Evolutionary conservation across 139 green algal genomes (phyloP), one percentile per base, ranked within the genome.

Genomic region (Coelastrella sp.): DNA sequence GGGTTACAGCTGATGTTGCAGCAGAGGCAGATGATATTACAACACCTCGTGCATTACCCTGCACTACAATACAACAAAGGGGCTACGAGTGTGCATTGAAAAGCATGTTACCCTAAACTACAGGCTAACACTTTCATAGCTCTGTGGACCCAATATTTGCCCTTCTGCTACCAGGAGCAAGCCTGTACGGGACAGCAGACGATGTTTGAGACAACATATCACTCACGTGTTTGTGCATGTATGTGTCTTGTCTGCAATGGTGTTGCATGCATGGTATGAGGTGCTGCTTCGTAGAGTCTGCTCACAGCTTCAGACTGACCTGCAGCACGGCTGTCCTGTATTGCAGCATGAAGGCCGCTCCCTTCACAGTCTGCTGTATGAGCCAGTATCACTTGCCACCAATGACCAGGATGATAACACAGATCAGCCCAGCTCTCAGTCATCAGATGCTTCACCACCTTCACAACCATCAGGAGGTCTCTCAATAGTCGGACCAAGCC

Each of bases 341-440:
- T 53, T 57, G 45, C 45, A 57, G 17, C 87, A 96, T 81, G 94
- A 94, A 69, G 94, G 94, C 4, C 23, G 48, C 2, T 95, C 92
- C 1, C 87, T 97, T n/a, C 92, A 96, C 50, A 79, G 63, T n/a
- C 63, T 94, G 21, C 93, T 97, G 88, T 96, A 96, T 75, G 83
- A 85, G 21, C 73, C 88, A 7, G 4, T 86, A 15, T 34, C 19
- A 69, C 27, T 57, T 37, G 66, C 27, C 37, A 15, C 53, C 35
- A 53, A 27, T 34, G 79, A 48, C 7, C 11, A 57, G 11, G 15
- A 57, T 13, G n/a, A n/a, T n/a, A n/a, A n/a, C n/a, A n/a, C n/a
- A n/a, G n/a, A n/a, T n/a, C n/a, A n/a, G n/a, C n/a, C n/a, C n/a
- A n/a, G n/a, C 59, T 19, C 59, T 32, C 59, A 67, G 23, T 34